Evolutionary conservation across 768 basidiomycete genomes (phyloP), one percentile per base, ranked within the genome.

Genomic region (Rubroboletus pulcherrimus): DNA sequence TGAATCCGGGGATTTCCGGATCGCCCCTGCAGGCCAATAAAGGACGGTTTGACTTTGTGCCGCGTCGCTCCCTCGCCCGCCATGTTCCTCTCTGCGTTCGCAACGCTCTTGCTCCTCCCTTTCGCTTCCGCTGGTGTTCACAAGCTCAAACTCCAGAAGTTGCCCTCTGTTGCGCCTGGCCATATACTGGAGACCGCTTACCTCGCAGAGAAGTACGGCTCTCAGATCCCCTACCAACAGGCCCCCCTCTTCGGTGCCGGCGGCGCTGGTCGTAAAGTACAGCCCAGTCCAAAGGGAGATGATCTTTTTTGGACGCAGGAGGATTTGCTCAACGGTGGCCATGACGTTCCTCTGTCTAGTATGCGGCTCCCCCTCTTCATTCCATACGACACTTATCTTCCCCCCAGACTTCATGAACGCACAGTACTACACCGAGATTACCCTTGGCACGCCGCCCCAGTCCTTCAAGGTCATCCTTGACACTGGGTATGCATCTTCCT

Each of bases 341-440:
- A 98, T 71, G 73, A 75, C 38, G 90, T 98, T 50, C 96, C 97
- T 59, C 79, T 99, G 43, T 87, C 80, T 66, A 97, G 96, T 63
- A 39, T 12, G 62, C 12, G 0, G 2, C 5, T 10, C 2, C 15
- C 24, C 49, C 19, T 26, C 19, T 5, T 10, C 24, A 2, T 33
- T 43, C 24, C 33, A 30, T n/a, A 0, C 41, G 39, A n/a, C 29
- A 49, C 37, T 47, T 47, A 56, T 34, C 5, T 21, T 34, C 26
- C 34, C 51, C 21, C 17, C 53, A 97, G 95, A 98, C 78, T 98
- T 92, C 76, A 85, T 95, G 86, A 98, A 98, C 70, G 95, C 97
- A 35, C 95, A 99, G 72, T 98, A 99, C 75, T 99, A 82, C 69
- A 81, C 93, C 19, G 89, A 93, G 59, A 96, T 98, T 57, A 68